Conservation (phyloP, 257 asterid genomes). For the Fraxinus anomala region DNA sequence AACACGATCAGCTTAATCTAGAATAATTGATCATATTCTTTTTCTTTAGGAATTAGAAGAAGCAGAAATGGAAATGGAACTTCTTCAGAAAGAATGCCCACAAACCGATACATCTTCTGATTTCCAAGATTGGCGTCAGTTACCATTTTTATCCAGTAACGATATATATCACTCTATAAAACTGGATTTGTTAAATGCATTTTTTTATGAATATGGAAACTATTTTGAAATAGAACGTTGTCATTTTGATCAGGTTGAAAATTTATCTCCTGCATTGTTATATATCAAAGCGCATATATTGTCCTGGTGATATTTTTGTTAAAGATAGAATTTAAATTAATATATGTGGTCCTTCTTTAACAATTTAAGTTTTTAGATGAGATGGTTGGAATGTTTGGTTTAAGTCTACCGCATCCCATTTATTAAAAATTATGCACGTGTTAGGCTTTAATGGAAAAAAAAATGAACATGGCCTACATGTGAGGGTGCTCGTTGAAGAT, state of each 20-base stretch:
- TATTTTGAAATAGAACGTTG: slow-evolving; percentile 5
- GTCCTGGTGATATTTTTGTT: background rate
- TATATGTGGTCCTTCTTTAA: background rate
- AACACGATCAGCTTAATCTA: slow-evolving; percentile 22
- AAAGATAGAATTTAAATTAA: background rate
- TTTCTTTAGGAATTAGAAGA: slow-evolving; percentile 80
- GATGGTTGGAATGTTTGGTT: background rate
- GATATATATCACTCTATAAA: slow-evolving; percentile 11
- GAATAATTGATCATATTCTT: slow-evolving; percentile 22
- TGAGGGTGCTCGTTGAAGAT: background rate
- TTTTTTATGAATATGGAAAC: slow-evolving; percentile 4
- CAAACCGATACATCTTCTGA: slow-evolving; percentile 45
- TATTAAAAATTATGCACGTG: background rate
- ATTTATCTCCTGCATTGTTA: background rate
- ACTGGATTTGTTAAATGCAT: slow-evolving; percentile 18
- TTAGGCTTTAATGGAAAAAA: background rate
- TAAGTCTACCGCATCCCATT: background rate
- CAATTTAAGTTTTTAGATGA: background rate
- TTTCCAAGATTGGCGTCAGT: slow-evolving; percentile 57
- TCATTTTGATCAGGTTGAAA: slow-evolving; percentile 5
- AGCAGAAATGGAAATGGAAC: slow-evolving; percentile 93
- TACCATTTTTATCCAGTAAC: slow-evolving; percentile 67
- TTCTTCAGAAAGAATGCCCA: slow-evolving; percentile 64
- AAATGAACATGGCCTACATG: background rate
- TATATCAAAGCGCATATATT: background rate